Conservation (phyloP, 148 eudicot genomes). For the Rhododendron griersonianum region DNA sequence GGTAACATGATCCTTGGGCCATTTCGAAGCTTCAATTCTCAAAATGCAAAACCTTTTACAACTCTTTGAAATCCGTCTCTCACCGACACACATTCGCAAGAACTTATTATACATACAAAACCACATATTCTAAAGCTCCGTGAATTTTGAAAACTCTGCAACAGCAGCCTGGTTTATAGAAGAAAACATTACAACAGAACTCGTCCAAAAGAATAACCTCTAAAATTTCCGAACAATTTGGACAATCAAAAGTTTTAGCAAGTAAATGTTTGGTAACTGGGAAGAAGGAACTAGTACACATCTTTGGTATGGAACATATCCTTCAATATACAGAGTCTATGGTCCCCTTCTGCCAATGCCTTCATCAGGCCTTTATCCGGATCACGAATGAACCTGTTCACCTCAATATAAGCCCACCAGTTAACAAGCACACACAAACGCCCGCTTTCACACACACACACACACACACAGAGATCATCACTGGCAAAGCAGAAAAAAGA, state of each 20-base stretch:
- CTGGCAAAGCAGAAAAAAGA: neutral
- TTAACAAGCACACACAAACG: neutral
- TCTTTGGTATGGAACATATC: neutral
- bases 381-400: constrained; percentile 81
- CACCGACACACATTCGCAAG: neutral
- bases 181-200: neutral
- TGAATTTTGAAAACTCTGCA: neutral
- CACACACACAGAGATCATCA: neutral
- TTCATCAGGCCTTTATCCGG: constrained; percentile 69
- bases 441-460: neutral
- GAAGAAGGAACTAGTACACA: neutral
- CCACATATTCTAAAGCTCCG: neutral
- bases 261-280: neutral
- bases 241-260: neutral
- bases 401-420: constrained; percentile 3
- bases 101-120: neutral
- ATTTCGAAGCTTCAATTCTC: neutral
- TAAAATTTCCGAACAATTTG: neutral
- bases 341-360: neutral
- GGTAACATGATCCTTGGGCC: neutral
- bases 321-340: neutral
- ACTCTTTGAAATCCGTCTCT: neutral
- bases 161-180: neutral
- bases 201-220: neutral
- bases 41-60: neutral